Evolutionary conservation across 768 basidiomycete genomes (phyloP), one percentile per base, ranked within the genome.

Genomic region (Hebeloma cylindrosporum): DNA sequence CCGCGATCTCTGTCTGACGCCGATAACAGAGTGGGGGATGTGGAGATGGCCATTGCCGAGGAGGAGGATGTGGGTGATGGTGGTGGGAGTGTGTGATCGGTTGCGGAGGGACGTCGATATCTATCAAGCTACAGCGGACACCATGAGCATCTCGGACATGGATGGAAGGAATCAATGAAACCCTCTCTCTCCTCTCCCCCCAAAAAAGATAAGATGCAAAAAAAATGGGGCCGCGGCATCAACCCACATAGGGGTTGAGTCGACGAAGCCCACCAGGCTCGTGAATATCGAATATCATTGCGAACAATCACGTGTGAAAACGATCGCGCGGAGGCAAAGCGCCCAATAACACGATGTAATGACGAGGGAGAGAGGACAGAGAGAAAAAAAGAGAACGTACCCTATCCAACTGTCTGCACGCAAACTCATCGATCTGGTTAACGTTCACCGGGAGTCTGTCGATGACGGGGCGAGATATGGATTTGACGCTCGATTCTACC

Each of bases 391-490:
- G 9, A 25, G 5, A n/a, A 73, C 84, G 58, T 51, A 93, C 87
- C 62, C 81, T 75, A 66, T 93, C 90, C 29, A 94, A 74, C 60
- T 93, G 90, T 46, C 89, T 75, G 60, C 88, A 90, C 2, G 92
- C 91, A 63, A 93, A 93, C 48, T 90, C 89, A 50, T 93, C 92
- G 10, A 93, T 67, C 56, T 83, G 80, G 48, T 75, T 79, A 20
- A 87, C 82, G 46, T 74, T 77, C 36, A 88, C 84, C 7, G 88
- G 87, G 0, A 93, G 71, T 20, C 85, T 77, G 45, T 87, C 79
- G 39, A 92, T 85, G 36, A 91, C 90, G 20, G 90, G 90, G 13
- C 82, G 74, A 20, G 88, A 88, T 29, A 93, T 82, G 13, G 82
- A 77, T 62, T 85, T 87, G 28, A 93, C 82, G 43, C 85, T 83